Evolutionary conservation across 1,139 yeast species (phyloP), one percentile per base, ranked within the genome.

Genomic region (Scheffersomyces segobiensis): DNA sequence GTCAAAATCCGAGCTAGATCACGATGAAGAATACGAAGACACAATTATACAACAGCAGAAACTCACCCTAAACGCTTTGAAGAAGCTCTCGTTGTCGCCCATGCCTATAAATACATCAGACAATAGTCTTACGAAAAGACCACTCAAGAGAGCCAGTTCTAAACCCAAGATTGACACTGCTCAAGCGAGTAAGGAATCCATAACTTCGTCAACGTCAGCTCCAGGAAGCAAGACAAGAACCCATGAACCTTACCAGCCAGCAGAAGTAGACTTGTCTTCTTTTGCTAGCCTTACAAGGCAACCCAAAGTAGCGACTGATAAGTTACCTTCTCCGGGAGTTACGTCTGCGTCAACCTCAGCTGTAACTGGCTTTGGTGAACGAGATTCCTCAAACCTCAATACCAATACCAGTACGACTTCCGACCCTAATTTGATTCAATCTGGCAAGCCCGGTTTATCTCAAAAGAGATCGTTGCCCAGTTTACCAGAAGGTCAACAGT

Each of bases 231-330:
- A 50, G n/a, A 19, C 55, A n/a, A 56, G 50, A 26, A 52, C 48
- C 12, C 61, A 59, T 7, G 78, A 75, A 57, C 83, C 83, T 1
- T 83, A 83, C 65, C 82, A 80, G 57, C 87, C 87, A 0, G 87
- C 87, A 0, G 84, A 82, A 60, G 87, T 81, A 7, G 87, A 83
- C 62, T 72, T 83, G 60, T 76, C 82, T 5, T 73, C 82, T 19
- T 80, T 80, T 69, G 80, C 84, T 3, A 79, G 83, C 63, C 71
- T 81, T 53, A 81, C 84, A 5, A 70, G 84, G 55, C 84, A 80
- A 63, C 81, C 82, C 26, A 77, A 76, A 59, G 22, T 62, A 46
- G 57, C 52, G 22, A 19, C 51, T 5, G 56, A 54, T 24, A 48
- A 53, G 24, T 21, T 48, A 5, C 50, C 50, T 14, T 48, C 50